Conservation (phyloP, 352 stramenopile species). For the Phytophthora boehmeriae region DNA sequence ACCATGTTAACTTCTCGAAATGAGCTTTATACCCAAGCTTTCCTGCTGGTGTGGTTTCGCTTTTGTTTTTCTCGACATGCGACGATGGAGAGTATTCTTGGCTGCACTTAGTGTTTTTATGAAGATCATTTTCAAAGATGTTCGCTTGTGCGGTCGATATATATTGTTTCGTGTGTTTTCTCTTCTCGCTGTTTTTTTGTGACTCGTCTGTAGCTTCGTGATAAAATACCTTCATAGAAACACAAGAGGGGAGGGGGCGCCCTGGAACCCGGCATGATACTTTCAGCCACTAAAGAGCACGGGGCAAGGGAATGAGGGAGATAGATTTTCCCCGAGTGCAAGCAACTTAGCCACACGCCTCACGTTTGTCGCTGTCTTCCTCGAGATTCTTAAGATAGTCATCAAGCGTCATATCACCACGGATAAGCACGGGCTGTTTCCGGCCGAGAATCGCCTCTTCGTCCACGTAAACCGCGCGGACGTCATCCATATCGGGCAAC, state of each 20-base stretch:
- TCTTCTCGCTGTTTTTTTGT: constrained; percentile 22
- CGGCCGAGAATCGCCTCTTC: constrained; percentile 89
- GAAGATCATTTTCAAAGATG: constrained; percentile 4
- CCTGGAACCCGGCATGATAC: constrained; percentile 1
- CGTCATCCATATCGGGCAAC: constrained; percentile 90
- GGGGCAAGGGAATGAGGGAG: constrained; percentile 7
- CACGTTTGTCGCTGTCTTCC: constrained; percentile 63
- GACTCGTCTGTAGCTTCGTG: constrained; percentile 21
- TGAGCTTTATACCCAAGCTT: not conserved
- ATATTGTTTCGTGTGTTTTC: constrained; percentile 31
- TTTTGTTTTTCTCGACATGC: constrained; percentile 10
- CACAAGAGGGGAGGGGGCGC: constrained; percentile 15
- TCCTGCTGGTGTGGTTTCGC: constrained; percentile 14
- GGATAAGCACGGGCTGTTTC: constrained; percentile 92
- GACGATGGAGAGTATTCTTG: constrained; percentile 28
- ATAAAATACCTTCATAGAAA: constrained; percentile 46
- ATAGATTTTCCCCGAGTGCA: not conserved
- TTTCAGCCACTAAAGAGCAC: constrained; percentile 13
- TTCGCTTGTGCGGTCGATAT: constrained; percentile 27
- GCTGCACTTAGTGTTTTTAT: constrained; percentile 2
- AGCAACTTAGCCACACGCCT: constrained; percentile 51
- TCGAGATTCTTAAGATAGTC: constrained; percentile 79
- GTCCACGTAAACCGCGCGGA: constrained; percentile 95
- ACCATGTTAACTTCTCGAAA: constrained; percentile 18
- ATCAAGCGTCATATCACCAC: constrained; percentile 63